phyloP scores from a whole-genome alignment of 495 filamentous ascomycete species.

The Penicillium herquei region DNA sequence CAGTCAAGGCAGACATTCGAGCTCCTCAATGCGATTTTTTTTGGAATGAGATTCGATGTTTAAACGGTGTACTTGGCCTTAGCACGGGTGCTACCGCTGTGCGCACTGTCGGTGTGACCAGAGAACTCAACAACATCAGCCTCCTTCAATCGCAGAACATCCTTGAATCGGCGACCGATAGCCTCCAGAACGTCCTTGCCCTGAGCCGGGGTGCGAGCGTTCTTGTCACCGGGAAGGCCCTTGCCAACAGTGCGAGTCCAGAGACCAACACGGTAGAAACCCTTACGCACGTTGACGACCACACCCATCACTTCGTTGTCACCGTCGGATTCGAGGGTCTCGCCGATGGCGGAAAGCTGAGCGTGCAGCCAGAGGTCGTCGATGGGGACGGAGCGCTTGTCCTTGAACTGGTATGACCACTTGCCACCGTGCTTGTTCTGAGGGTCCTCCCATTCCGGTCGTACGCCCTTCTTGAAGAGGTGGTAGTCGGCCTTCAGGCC shows the following conservation, averaged over 20 bases:
- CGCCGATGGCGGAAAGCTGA: conserved; percentile 93
- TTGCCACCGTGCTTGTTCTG: conserved; percentile 99
- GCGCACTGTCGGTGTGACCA: conserved; percentile 90
- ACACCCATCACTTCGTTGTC: conserved; percentile 99
- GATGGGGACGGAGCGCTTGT: conserved; percentile 84
- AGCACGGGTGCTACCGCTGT: conserved; percentile 87
- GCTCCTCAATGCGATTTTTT: neutral
- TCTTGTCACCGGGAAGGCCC: conserved; percentile 70
- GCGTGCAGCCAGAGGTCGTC: conserved; percentile 97
- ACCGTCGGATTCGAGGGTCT: conserved; percentile 88
- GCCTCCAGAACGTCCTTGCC: conserved; percentile 76
- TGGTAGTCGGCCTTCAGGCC: conserved; percentile 98
- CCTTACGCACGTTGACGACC: conserved; percentile 97
- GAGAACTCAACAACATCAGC: conserved; percentile 87
- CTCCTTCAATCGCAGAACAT: conserved; percentile 71
- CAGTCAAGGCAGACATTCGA: neutral
- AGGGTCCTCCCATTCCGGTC: conserved; percentile 95
- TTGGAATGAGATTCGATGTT: conserved; percentile 2
- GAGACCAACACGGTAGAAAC: conserved; percentile 90
- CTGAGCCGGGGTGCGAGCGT: conserved; percentile 70
- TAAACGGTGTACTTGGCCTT: conserved; percentile 92
- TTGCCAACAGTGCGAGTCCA: conserved; percentile 93
- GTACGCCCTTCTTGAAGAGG: conserved; percentile 95
- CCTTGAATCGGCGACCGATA: conserved; percentile 89
- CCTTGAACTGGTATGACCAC: conserved; percentile 97